Evolutionary conservation across 1,284 basidiomycete species (phyloP), one percentile per base, ranked within the genome.

Genomic region (Schizophyllum commune): DNA sequence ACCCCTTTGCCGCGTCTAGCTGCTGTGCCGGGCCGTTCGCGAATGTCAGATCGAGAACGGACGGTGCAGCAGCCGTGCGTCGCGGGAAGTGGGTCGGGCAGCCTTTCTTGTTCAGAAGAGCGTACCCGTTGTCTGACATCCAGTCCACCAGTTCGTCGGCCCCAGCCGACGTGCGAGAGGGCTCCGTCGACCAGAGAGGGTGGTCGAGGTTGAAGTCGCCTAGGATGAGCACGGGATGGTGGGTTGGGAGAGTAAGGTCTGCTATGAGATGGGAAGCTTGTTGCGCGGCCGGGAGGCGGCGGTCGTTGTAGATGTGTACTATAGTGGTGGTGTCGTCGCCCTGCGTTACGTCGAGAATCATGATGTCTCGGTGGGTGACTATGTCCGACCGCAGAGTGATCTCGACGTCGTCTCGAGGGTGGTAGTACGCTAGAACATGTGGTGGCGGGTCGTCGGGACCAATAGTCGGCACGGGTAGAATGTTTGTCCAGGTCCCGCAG

Each of bases 131-230:
- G 2, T 62, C 47, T 19, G 61, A 51, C 5, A 68, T 62, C 71
- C 70, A 71, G 11, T 51, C 47, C n/a, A 11, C 47, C 47, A 11
- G n/a, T 11, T 51, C 47, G 11, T 11, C n/a, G 11, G 47, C 11
- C 9, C 32, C 59, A 1, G 21, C 64, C 52, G 34, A 59, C 9
- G 22, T 53, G 1, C 11, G 20, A 1, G 27, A 15, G 6, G 19
- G 56, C 53, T 5, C 11, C 11, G 11, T 13, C 0, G 63, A 62
- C 69, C 69, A 70, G 4, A 68, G 27, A 15, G 55, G 55, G 47
- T 70, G 69, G 61, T 70, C 65, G 4, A 70, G 63, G 63, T 72
- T 71, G 56, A 61, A 68, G 60, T 72, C 70, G 4, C 70, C 70
- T 0, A 67, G 65, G 9, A 71, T 62, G 4, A 71, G 61, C 0